Base-by-base conservation (phyloP, 257 asterid species). In the Thymus quinquecostatus region DNA sequence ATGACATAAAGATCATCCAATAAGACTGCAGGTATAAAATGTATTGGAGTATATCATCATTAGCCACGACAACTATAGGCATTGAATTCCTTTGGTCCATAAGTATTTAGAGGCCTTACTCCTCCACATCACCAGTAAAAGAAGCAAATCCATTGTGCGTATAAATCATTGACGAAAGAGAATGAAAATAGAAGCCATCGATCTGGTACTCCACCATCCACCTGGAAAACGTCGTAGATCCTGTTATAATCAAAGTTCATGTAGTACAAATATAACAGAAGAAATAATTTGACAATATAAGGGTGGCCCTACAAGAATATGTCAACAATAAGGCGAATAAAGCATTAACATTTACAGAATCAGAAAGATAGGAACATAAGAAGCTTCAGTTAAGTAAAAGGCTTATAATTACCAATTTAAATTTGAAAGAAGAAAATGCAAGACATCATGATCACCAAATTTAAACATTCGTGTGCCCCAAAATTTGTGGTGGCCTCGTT, bases 401-500 rank as follows among this genome's bases (percentile, higher is more conserved):
- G 71, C 72, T 49, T 9, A 69, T 49, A 74, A 54, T 79, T 78
- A 93, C 99, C 99, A 94, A 81, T 94, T 94, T 74, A 94, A 81
- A 87, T 94, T 94, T 79, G 99, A 94, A 77, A 94, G 92, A 81
- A 94, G 99, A 82, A 94, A 94, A 82, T 94, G 99, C 80, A 91
- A 84, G 70, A 94, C 99, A 56, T 94, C 97, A 58, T 77, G 95
- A 79, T 94, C 99, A 77, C 81, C 99, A 77, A 85, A 91, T 74
- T 88, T 91, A 86, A 94, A 94, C 96, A 94, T 94, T 79, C 97
- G 86, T 43, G 99, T 94, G 75, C 99, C 99, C 99, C 99, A 94
- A 79, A 87, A 91, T 87, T 94, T 94, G 82, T 94, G 99, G 56
- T 88, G 79, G 60, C 98, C 99, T 71, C 99, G 86, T 85, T 91